Evolutionary conservation across 2,329 filamentous ascomycete genomes (phyloP), one percentile per base, ranked within the genome.

Genomic region (Sclerotinia glacialis): DNA sequence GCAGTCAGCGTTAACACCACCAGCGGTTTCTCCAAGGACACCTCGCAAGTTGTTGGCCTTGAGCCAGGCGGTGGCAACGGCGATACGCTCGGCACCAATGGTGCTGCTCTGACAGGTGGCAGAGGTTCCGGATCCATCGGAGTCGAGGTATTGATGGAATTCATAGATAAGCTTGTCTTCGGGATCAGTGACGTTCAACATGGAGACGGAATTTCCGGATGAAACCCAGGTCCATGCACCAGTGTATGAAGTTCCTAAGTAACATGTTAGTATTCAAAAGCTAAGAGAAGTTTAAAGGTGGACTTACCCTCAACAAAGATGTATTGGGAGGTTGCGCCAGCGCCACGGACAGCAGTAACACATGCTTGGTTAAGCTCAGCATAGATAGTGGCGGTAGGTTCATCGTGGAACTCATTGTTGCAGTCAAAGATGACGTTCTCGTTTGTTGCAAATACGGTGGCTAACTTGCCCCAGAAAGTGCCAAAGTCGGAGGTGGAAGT

Each of bases 141-240:
- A 77, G 76, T 87, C 84, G 47, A 86, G 83, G 72, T 86, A 87
- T 76, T 86, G 84, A 74, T 87, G 84, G 84, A 86, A 86, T 72
- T 86, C 83, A 76, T 84, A 86, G 73, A 86, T 76, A 66, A 86
- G 79, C 72, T 83, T 84, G 76, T 85, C 77, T 55, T 78, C 67
- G 0, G 83, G 79, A 69, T 87, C 84, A 11, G 80, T 83, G 52
- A 86, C 78, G 26, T 70, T 78, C 67, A 83, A 78, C 54, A 78
- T 77, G 5, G 78, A 78, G 46, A 67, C 78, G 9, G 65, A 7
- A 71, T 83, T 83, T 52, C 80, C 81, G 18, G 69, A 69, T n/a
- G 70, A 67, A 5, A 64, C 77, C 84, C 84, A 74, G 23, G 70
- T 71, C 71, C 72, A 73, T 14, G 72, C 72, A 26, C 71, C 71